Evolutionary conservation across 495 filamentous ascomycete species (phyloP), one percentile per base, ranked within the genome.

Genomic region (Aspergillus sparsus): DNA sequence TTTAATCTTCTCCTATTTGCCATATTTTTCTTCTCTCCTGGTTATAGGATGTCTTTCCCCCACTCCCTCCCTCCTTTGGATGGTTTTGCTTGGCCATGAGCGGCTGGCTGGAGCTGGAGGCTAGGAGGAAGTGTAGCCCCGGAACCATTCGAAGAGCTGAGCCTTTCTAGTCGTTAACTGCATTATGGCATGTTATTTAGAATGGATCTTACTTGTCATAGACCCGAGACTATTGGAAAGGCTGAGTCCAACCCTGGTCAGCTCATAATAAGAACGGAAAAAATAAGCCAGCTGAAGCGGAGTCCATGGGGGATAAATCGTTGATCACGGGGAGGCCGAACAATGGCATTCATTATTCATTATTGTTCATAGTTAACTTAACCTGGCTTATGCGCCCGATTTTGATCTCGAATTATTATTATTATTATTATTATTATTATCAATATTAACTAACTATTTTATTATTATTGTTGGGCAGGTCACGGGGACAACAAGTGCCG

Each of bases 181-280:
- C 10, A 8, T 50, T 3, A 15, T 51, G 21, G 49, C 49, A 33
- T 51, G 49, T 33, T 18, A 32, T 51, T 34, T 12, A 34, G 49
- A 12, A 51, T 49, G 10, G 6, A 51, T 51, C 49, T 32, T 34
- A 34, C 49, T 51, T 34, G 49, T 15, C 44, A 21, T 15, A 47
- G 15, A 16, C 15, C n/a, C 6, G 21, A 32, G 21, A 32, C 12
- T 21, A 51, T 32, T 51, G 18, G 49, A 7, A 31, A 51, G 31
- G 49, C 44, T 21, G 44, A 47, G 27, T 2, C n/a, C 6, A 18
- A 47, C 21, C 21, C 21, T 27, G 21, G 44, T 47, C n/a, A 47
- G 27, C 21, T 18, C 15, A 16, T 47, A 9, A 41, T 41, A 41
- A 41, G 4, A 41, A 11, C 44, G n/a, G 15, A 18, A 21, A 41